Evolutionary conservation across 2,329 filamentous ascomycete species (phyloP), one percentile per base, ranked within the genome.

Genomic region (Scytalidium lignicola): DNA sequence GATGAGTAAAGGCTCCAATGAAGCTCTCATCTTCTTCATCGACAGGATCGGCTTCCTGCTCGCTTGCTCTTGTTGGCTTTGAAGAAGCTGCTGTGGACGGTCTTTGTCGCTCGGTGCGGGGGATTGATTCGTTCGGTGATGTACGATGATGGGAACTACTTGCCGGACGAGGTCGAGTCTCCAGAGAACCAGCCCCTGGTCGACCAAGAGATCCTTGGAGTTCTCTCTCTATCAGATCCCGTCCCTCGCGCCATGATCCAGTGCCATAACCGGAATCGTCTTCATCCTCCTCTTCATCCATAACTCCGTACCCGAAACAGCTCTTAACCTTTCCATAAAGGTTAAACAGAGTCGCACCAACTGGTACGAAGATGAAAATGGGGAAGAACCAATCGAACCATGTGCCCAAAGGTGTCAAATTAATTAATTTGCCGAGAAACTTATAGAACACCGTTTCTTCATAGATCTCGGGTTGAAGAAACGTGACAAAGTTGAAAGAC

Each of bases 401-500:
- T 41, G 82, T 79, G 3, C 91, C 90, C 1, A 96, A 72, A 0
- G 85, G 81, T 0, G 90, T 96, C 15, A 96, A 75, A 61, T 92
- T 82, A 66, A 99, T 90, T 10, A 90, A 78, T 41, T 80, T 72
- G 6, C 93, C 93, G 0, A 99, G 78, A 61, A 99, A 96, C 40
- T 79, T 68, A 70, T 92, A 96, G 68, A 97, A 99, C 0, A 84
- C 82, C 0, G 91, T 96, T 58, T 84, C 79, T 50, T 76, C 70
- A 63, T 90, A 92, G 40, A 95, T 80, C 12, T 75, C 74, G 7
- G 74, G 75, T 1, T 88, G 86, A 19, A 96, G 70, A 65, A 97
- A 92, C 1, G 92, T 96, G 65, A 96, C 78, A 64, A 97, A 99
- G 70, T 99, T 99, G 79, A 96, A 99, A 3, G 88, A 85, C 8